Evolutionary conservation across 2,329 filamentous ascomycete species (phyloP), one percentile per base, ranked within the genome.

Genomic region (Ambrosiella cleistominuta): DNA sequence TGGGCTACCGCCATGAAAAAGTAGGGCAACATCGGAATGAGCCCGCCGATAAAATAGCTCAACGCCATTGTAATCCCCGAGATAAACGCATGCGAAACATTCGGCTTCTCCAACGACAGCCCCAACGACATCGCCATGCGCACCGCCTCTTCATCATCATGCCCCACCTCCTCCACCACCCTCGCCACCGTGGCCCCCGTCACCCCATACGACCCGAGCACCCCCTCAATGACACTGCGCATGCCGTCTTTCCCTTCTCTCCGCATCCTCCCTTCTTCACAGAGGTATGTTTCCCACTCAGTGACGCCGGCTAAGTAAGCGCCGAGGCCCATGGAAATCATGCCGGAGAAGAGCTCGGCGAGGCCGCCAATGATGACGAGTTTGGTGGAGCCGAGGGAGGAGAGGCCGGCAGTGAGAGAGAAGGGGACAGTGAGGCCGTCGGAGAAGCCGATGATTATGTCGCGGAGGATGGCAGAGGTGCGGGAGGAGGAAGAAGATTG

Each of bases 351-450:
- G 54, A 89, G 75, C 71, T 89, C 85, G 3, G 85, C 85, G 37
- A 87, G 72, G 6, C 85, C 85, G 56, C 82, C 85, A 62, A 85
- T 80, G 60, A 91, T 79, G 62, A 85, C 82, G 3, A 84, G 76
- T 54, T 75, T 77, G 38, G 80, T 81, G 66, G 79, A 74, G n/a
- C 81, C 81, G 51, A 85, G 71, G 55, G 76, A 76, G 1, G 80
- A 82, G 1, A 90, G 74, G 12, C 86, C 86, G 0, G 86, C 86
- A 0, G 84, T 88, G 42, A 90, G 73, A 13, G 86, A 86, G 64
- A 90, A 90, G 0, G 86, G 86, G 0, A 90, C 86, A 0, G 86
- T 90, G 63, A 90, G 75, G 13, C 86, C 86, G 65, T 90, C 86
- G 0, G 85, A 83, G 64, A 89, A 81, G 57, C 86, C 86, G 63